A percentile compares a stretch with the other conserved stretches of the same genome.
phyloP scores from a whole-genome alignment of 2,329 filamentous ascomycete genomes.

The Xylaria polymorpha region DNA sequence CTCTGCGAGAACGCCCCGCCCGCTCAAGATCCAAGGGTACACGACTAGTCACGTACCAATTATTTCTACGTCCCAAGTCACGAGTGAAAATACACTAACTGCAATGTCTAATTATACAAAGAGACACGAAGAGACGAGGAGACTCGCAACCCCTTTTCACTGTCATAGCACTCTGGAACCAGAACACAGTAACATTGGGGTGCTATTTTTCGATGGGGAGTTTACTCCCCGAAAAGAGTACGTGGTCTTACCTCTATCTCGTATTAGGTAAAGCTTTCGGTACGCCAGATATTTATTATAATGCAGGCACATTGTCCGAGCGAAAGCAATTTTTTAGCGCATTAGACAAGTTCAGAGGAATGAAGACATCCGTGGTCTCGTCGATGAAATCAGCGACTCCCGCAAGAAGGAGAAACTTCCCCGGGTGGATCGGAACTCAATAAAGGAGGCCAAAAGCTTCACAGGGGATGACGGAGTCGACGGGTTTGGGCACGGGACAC shows the following conservation, averaged over 20 bases:
- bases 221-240: not conserved
- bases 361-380: not conserved
- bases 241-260: not conserved
- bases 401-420: not conserved
- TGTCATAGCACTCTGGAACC: too few species aligned
- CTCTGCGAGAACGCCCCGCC: not conserved
- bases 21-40: not conserved
- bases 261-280: too few species aligned
- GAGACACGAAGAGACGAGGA: too few species aligned
- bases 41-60: not conserved
- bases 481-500: not conserved
- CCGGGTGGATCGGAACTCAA: not conserved
- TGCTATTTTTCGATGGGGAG: too few species aligned
- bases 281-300: not conserved
- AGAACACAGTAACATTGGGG: too few species aligned
- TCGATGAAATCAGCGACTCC: not conserved
- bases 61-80: too few species aligned
- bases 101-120: too few species aligned
- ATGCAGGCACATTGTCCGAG: slow-evolving; percentile 5
- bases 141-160: too few species aligned
- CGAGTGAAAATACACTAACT: too few species aligned
- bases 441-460: not conserved
- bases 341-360: not conserved
- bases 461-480: not conserved
- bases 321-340: not conserved